A percentile compares a stretch with the other conserved stretches of the same genome.
phyloP scores from a whole-genome alignment of 1,284 basidiomycete species.

The Malassezia dermatis region DNA sequence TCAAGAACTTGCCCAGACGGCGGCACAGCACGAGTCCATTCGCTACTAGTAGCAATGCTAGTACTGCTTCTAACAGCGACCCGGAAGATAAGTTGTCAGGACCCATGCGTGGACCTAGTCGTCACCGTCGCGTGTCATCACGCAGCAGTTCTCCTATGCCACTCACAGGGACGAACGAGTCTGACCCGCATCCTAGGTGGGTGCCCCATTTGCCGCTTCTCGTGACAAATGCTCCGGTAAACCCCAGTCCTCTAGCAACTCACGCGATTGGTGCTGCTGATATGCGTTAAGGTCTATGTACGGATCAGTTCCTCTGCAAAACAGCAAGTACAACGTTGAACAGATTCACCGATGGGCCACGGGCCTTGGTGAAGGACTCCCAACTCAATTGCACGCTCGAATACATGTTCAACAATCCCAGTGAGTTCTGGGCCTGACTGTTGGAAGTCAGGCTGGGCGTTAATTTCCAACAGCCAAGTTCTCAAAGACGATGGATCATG shows the following conservation, averaged over 20 bases:
- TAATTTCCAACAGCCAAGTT: conserved; percentile 77
- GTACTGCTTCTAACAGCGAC: conserved; percentile 2
- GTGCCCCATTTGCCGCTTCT: background rate
- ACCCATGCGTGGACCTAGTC: background rate
- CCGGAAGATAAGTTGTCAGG: background rate
- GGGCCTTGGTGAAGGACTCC: conserved; percentile 20
- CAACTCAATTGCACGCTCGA: conserved; percentile 49
- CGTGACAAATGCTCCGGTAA: conserved; percentile 4
- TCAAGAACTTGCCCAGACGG: conserved; percentile 35
- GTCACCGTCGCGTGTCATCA: conserved; percentile 1
- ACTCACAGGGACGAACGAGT: background rate
- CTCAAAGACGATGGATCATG: conserved; percentile 48
- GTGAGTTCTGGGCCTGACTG: conserved; percentile 74
- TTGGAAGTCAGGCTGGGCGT: conserved; percentile 91
- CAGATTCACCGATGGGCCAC: conserved; percentile 27
- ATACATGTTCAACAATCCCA: conserved; percentile 70
- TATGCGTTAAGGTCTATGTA: background rate
- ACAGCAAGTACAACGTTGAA: conserved; percentile 27
- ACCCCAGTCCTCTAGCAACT: conserved; percentile 12
- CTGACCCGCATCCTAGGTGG: background rate
- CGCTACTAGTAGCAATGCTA: conserved; percentile 12
- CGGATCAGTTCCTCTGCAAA: conserved; percentile 22
- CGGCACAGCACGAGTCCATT: conserved; percentile 40
- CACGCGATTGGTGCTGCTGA: conserved; percentile 3
- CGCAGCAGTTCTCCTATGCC: conserved; percentile 9